phyloP scores from a whole-genome alignment of 2,329 filamentous ascomycete genomes.

The Endoconidiophora laricicola region DNA sequence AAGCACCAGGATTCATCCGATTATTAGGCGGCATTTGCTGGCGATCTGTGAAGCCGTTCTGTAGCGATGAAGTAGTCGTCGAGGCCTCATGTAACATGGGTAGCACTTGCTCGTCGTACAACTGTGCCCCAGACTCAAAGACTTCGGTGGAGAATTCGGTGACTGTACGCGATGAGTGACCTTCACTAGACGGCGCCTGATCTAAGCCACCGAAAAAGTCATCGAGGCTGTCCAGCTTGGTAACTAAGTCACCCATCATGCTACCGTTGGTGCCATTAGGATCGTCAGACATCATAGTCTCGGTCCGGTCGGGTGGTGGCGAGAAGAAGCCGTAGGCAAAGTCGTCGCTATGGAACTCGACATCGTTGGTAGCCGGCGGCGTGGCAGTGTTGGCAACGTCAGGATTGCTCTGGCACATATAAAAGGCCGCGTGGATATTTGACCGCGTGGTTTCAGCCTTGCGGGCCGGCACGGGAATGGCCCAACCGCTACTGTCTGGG shows the following conservation, averaged over 20 bases:
- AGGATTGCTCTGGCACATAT: slow-evolving; percentile 65
- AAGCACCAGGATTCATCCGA: slow-evolving; percentile 23
- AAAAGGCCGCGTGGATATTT: slow-evolving; percentile 93
- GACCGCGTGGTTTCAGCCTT: slow-evolving; percentile 73
- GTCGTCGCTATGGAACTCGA: slow-evolving; percentile 87
- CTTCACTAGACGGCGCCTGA: slow-evolving; percentile 37
- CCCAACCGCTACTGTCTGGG: slow-evolving; percentile 89
- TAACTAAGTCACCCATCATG: slow-evolving; percentile 53
- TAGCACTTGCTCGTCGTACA: slow-evolving; percentile 86
- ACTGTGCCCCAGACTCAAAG: slow-evolving; percentile 58
- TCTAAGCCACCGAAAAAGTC: slow-evolving; percentile 64
- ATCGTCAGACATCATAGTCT: slow-evolving; percentile 88
- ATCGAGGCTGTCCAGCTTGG: slow-evolving; percentile 61
- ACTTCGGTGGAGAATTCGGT: slow-evolving; percentile 48
- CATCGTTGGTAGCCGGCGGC: slow-evolving; percentile 58
- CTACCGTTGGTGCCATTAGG: slow-evolving; percentile 41
- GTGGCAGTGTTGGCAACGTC: slow-evolving; percentile 26
- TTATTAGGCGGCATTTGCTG: slow-evolving; percentile 43
- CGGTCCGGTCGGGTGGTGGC: slow-evolving; percentile 53
- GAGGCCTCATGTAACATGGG: slow-evolving; percentile 79
- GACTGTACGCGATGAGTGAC: slow-evolving; percentile 43
- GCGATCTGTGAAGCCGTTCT: slow-evolving; percentile 73
- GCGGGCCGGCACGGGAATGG: slow-evolving; percentile 78
- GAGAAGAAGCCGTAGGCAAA: slow-evolving; percentile 72
- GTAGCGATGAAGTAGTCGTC: slow-evolving; percentile 63